Base-by-base conservation (phyloP, 1,284 basidiomycete species). In the Xerocomus minutiporus region DNA sequence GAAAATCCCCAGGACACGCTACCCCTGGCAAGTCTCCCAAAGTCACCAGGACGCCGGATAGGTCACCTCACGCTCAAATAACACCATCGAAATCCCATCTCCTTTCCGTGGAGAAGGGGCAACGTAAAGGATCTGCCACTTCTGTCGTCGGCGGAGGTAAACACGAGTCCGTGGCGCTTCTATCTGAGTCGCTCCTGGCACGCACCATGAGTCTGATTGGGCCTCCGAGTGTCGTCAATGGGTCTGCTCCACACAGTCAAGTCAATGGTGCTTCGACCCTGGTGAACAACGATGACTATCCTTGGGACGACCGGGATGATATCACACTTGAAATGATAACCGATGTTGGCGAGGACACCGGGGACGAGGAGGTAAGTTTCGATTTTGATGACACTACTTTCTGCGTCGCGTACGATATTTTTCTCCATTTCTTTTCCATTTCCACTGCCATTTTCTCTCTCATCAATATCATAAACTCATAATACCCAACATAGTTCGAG, bases 261-360 rank as follows among this genome's bases (percentile, higher is more conserved):
- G 52, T 8, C 11, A 69, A 64, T 29, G 65, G 67, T n/a, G 51
- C 66, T 9, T 56, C 57, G 9, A 57, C 59, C 1, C 28, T 65
- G 32, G 59, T 63, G 5, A 58, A 63, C 29, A 46, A 63, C 5
- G 60, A 60, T 28, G 52, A 50, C 11, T 55, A 62, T 53, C 39
- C 54, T 29, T 70, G 67, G 65, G 67, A 67, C 26, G 64, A 68
- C 28, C 62, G 61, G 39, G 71, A 73, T 28, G 71, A 67, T 29
- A 73, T 79, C 67, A 73, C 73, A 1, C 67, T 86, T 54, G 86
- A 88, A 57, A 80, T 89, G 79, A 66, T 87, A 44, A 88, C 86
- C 2, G 86, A 88, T 52, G 68, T 78, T 2, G 76, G 80, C 40
- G 85, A 87, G 51, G 81, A 79, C 1, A 76, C 80, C 25, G 74